These are phyloP conservation scores for Saccharomyces hybrid DNA, from an alignment of 1,139 yeast species.

Conservation along the genomic window DNA sequence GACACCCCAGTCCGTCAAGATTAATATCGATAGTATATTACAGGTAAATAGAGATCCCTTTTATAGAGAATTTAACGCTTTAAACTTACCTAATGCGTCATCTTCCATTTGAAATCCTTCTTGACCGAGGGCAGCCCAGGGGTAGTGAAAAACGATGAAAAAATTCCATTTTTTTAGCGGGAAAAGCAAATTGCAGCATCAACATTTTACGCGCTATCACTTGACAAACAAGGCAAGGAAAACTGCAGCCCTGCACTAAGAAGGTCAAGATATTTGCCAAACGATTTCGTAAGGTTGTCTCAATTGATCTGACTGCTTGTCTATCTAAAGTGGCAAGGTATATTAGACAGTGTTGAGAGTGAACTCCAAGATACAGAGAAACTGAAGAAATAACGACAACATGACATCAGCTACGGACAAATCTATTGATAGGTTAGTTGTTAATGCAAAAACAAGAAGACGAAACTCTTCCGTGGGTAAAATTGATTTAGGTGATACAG, in stretches of 20 bases:
- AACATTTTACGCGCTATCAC: background rate
- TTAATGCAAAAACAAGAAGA: slow-evolving; percentile 17
- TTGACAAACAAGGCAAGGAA: background rate
- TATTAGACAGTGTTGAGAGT: background rate
- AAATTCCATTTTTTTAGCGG: background rate
- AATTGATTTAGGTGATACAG: slow-evolving; percentile 30
- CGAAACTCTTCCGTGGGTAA: slow-evolving; percentile 31
- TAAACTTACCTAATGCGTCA: background rate
- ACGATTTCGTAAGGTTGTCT: background rate
- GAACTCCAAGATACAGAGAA: background rate
- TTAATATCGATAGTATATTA: background rate
- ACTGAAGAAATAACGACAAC: background rate
- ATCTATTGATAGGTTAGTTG: background rate
- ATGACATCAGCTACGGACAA: background rate
- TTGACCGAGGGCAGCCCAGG: background rate
- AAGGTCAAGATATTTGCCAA: background rate
- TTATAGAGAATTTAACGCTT: background rate
- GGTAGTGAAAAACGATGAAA: background rate
- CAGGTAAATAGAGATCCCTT: slow-evolving; percentile 39
- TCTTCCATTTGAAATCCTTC: background rate
- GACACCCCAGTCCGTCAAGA: background rate
- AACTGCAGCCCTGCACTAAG: background rate
- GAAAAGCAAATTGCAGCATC: background rate
- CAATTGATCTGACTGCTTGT: background rate
- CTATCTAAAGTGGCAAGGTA: background rate